Conservation (phyloP, 345 rosid genomes). For the Leavenworthia alabamica region DNA sequence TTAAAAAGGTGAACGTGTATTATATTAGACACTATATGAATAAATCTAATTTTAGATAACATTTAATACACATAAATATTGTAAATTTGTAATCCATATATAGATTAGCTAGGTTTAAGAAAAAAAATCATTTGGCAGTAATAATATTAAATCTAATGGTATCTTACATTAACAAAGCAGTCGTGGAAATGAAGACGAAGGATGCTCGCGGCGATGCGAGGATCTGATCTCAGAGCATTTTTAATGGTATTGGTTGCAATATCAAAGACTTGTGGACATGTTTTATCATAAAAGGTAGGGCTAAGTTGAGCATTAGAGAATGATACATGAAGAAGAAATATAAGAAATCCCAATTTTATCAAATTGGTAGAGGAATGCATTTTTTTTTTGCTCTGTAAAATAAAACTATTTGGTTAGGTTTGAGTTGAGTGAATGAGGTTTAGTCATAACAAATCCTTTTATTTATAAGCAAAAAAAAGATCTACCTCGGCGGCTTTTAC, state of each 20-base stretch:
- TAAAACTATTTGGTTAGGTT: background rate
- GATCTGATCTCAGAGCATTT: background rate
- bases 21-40: too few species aligned
- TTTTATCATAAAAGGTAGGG: slow-evolving; percentile 41
- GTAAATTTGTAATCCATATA: too few species aligned
- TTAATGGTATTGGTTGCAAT: slow-evolving; percentile 30
- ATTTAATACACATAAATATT: too few species aligned
- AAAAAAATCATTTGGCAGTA: too few species aligned
- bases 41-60: too few species aligned
- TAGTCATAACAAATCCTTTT: slow-evolving; percentile 1
- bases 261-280: slow-evolving; percentile 51
- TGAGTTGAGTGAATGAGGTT: background rate
- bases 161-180: slow-evolving; percentile 28
- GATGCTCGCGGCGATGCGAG: slow-evolving; percentile 30
- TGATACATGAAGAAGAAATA: slow-evolving; percentile 9
- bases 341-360: background rate
- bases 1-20: too few species aligned
- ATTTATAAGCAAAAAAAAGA: background rate
- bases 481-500: slow-evolving; percentile 5
- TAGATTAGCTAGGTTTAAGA: too few species aligned
- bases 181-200: slow-evolving; percentile 32
- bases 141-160: too few species aligned
- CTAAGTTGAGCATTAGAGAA: slow-evolving; percentile 22
- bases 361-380: slow-evolving; percentile 4
- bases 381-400: background rate